These are phyloP conservation scores for Bimuria novae-zelandiae DNA, from an alignment of 2,329 filamentous ascomycete species.

Conservation along the genomic window DNA sequence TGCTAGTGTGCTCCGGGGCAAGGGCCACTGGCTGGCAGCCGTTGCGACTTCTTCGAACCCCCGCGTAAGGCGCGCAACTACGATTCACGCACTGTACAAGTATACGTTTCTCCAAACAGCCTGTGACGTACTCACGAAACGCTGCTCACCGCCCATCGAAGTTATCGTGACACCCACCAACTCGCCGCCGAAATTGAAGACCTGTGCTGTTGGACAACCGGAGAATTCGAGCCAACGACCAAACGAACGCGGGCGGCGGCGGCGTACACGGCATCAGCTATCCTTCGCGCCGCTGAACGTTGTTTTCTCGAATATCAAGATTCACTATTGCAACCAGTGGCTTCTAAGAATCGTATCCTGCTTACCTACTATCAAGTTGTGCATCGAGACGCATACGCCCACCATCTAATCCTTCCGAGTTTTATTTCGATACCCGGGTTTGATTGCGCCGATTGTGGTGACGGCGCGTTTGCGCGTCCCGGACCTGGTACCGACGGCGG, in stretches of 20 bases:
- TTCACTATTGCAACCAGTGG: not conserved
- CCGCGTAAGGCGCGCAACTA: too few relatives aligned
- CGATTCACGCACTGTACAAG: too few relatives aligned
- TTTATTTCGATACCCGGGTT: not conserved
- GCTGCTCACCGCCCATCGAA: not conserved
- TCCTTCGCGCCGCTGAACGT: not conserved
- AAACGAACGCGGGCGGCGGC: slow-evolving; percentile 2
- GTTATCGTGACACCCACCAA: not conserved
- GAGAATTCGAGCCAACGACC: not conserved
- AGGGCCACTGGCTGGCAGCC: not conserved
- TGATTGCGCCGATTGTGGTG: slow-evolving; percentile 10
- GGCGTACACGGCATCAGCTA: not conserved
- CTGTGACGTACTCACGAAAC: not conserved
- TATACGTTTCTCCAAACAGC: not conserved
- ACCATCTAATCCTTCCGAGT: not conserved
- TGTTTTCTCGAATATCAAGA: not conserved
- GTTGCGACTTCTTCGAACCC: slow-evolving; percentile 4
- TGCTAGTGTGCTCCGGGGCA: slow-evolving; percentile 4
- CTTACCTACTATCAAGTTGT: not conserved
- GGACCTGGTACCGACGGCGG: slow-evolving; percentile 16
- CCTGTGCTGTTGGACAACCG: not conserved
- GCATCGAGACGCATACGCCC: not conserved
- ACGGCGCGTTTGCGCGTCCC: slow-evolving; percentile 26
- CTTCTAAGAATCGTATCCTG: not conserved
- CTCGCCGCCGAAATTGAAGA: not conserved